Conservation (phyloP, 306 rosid species). For the Morella rubra region DNA sequence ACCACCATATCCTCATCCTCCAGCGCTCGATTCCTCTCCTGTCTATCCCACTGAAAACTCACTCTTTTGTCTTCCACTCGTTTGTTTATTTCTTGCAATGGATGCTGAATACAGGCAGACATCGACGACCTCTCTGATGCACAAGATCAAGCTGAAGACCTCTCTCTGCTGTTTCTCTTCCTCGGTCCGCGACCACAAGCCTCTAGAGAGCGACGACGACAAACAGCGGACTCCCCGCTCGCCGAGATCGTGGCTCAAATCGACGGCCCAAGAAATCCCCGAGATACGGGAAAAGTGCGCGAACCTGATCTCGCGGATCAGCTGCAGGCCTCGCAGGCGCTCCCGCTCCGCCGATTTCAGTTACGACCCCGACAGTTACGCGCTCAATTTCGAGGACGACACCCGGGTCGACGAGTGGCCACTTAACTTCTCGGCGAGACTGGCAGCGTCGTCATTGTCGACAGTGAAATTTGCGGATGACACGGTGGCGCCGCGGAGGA, state of each 20-base stretch:
- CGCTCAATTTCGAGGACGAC: conserved; percentile 45
- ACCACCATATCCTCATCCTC: background rate
- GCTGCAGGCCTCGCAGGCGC: conserved; percentile 8
- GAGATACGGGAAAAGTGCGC: conserved; percentile 23
- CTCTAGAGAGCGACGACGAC: conserved; percentile 2
- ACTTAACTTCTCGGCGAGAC: conserved; percentile 19
- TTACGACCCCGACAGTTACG: conserved; percentile 44
- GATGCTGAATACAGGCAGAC: conserved; percentile 11
- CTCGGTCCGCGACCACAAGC: conserved; percentile 20
- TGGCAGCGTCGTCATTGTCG: conserved; percentile 20
- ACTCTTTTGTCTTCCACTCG: no score
- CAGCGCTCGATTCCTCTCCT: background rate
- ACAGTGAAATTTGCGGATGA: background rate
- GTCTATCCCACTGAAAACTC: no score
- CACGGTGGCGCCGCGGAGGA: background rate
- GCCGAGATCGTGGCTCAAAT: conserved; percentile 27
- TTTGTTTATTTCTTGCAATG: background rate
- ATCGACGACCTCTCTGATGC: conserved; percentile 5
- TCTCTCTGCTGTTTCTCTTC: conserved; percentile 26
- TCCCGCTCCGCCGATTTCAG: conserved; percentile 36
- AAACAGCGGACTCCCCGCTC: conserved; percentile 20
- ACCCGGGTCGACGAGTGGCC: conserved; percentile 20
- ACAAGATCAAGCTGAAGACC: conserved; percentile 4
- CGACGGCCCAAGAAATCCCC: conserved; percentile 28
- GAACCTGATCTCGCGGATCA: conserved; percentile 22